phyloP scores from a whole-genome alignment of 768 basidiomycete genomes.

The Boletus subparvulus region DNA sequence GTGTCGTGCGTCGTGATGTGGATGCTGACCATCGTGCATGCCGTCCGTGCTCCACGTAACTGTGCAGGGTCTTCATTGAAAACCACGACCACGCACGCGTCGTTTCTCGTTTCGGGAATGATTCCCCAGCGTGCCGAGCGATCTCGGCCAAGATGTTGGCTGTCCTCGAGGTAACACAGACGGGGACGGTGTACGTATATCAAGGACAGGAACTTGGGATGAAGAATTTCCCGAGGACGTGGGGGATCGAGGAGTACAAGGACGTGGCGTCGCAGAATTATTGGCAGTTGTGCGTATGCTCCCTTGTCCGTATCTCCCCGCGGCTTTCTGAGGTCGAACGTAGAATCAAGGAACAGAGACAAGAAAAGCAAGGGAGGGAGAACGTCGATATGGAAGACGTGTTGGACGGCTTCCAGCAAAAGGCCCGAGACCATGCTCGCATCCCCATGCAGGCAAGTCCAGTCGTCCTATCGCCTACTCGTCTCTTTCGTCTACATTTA shows the following conservation, averaged over 20 bases:
- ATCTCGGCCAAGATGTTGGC: conserved; percentile 65
- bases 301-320: background rate
- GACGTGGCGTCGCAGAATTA: conserved; percentile 64
- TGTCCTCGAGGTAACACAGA: conserved; percentile 57
- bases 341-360: conserved; percentile 43
- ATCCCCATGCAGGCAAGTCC: conserved; percentile 63
- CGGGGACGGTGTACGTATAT: conserved; percentile 70
- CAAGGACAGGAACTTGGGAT: conserved; percentile 76
- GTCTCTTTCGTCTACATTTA: background rate
- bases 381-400: conserved; percentile 63
- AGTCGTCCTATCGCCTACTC: background rate
- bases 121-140: conserved; percentile 53
- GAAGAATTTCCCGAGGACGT: conserved; percentile 58
- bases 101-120: conserved; percentile 67
- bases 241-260: conserved; percentile 73
- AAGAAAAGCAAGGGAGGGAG: conserved; percentile 28
- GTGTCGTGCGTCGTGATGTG: conserved; percentile 1
- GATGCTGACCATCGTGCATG: conserved; percentile 17
- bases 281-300: conserved; percentile 47
- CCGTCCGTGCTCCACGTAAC: conserved; percentile 6
- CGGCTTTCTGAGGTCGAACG: background rate
- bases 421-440: conserved; percentile 70
- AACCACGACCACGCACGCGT: conserved; percentile 68
- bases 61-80: conserved; percentile 57
- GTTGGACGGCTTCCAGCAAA: conserved; percentile 53